These are phyloP conservation scores for Xylariaceae sp. DNA, from an alignment of 2,329 filamentous ascomycete species.

Conservation along the genomic window DNA sequence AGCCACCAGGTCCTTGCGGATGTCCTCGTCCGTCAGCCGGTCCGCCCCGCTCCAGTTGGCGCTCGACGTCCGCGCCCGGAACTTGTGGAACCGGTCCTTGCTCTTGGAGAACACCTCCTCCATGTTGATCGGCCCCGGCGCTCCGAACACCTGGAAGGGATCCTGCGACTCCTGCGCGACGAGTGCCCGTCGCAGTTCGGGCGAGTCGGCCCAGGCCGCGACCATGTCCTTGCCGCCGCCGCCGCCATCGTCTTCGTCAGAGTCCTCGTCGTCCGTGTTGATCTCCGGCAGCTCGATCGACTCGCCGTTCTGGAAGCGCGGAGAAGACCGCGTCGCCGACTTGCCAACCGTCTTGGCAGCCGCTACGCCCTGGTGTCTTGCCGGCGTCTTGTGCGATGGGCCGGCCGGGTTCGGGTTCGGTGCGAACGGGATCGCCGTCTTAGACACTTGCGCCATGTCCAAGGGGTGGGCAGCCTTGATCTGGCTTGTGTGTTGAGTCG, in stretches of 20 bases:
- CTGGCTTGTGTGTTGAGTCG: conserved; percentile 59
- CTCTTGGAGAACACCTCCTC: conserved; percentile 93
- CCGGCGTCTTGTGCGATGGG: conserved; percentile 62
- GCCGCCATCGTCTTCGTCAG: conserved; percentile 65
- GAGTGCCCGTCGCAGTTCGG: conserved; percentile 68
- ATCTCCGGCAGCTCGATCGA: conserved; percentile 91
- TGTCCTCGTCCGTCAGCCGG: conserved; percentile 65
- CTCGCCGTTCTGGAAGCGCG: conserved; percentile 82
- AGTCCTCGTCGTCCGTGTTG: conserved; percentile 77
- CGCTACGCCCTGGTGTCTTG: conserved; percentile 40
- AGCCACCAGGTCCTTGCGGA: conserved; percentile 60
- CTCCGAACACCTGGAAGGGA: conserved; percentile 79
- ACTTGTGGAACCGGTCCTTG: conserved; percentile 78
- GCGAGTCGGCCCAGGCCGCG: conserved; percentile 83
- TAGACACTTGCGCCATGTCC: conserved; percentile 82
- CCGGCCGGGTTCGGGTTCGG: conserved; percentile 53
- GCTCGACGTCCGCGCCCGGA: conserved; percentile 83
- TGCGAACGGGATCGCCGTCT: conserved; percentile 83
- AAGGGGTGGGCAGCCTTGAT: conserved; percentile 59
- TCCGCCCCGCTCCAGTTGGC: conserved; percentile 89
- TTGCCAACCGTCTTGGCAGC: conserved; percentile 52
- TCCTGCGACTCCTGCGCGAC: conserved; percentile 79
- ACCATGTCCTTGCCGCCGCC: conserved; percentile 53
- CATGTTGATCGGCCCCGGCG: conserved; percentile 81
- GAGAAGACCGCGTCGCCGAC: conserved; percentile 60